Percentiles rank a stretch among this genome's conserved stretches.
Conservation (phyloP, 495 filamentous ascomycete genomes). For the Hypoxylon perforatum region DNA sequence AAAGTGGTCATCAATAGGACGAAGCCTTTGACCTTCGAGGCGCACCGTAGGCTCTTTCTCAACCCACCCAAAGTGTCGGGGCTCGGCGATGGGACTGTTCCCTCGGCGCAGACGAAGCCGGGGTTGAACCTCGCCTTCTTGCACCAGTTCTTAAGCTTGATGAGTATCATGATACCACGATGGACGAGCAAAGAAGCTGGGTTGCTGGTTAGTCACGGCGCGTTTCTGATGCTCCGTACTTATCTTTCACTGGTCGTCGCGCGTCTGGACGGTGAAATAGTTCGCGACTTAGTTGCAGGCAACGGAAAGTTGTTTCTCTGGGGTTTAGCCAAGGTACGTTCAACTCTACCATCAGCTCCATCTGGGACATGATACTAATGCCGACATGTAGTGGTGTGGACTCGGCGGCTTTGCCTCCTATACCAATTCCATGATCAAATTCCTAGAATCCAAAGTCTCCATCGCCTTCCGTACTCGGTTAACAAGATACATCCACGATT, state of each 20-base stretch:
- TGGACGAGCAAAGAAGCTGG: constrained; percentile 96
- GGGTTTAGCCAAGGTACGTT: constrained; percentile 79
- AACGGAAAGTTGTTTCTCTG: constrained; percentile 88
- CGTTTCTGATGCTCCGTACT: constrained; percentile 89
- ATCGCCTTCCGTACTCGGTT: constrained; percentile 97
- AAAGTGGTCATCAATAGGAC: constrained; percentile 95
- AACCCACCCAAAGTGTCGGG: constrained; percentile 85
- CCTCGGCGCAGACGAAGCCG: constrained; percentile 89
- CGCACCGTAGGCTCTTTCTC: constrained; percentile 91
- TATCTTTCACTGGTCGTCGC: constrained; percentile 95
- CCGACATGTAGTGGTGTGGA: constrained; percentile 60
- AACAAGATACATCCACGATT: constrained; percentile 96
- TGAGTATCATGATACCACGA: constrained; percentile 97
- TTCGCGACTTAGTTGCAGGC: constrained; percentile 92
- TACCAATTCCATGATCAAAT: constrained; percentile 98
- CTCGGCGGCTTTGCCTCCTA: constrained; percentile 81
- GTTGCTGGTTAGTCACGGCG: constrained; percentile 84
- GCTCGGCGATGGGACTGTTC: constrained; percentile 79
- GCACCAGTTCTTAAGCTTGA: constrained; percentile 93
- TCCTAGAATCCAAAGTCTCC: constrained; percentile 95
- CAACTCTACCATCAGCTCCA: background rate
- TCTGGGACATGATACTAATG: constrained; percentile 13
- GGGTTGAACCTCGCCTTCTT: constrained; percentile 98
- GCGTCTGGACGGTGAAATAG: constrained; percentile 93
- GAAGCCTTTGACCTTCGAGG: constrained; percentile 93